These are phyloP conservation scores for Beauveria sp. DNA, from an alignment of 2,329 filamentous ascomycete species.

Conservation along the genomic window DNA sequence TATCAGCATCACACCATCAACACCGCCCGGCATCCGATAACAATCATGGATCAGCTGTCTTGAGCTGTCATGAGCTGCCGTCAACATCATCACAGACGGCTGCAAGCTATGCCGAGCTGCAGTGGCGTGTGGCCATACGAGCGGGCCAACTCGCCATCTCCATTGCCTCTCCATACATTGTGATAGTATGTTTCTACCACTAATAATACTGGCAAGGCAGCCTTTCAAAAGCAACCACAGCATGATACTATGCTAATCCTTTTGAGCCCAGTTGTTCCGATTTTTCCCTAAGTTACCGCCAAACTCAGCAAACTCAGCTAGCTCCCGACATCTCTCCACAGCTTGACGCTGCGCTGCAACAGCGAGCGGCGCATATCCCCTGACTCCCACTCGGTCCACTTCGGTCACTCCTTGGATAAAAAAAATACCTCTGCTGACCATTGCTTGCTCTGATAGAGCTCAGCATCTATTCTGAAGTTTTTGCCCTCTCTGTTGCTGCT, in stretches of 20 bases:
- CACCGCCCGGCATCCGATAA: neutral
- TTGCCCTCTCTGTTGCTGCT: neutral
- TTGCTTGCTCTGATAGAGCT: neutral
- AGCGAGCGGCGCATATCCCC: neutral
- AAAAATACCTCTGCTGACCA: neutral
- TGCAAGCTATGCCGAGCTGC: neutral
- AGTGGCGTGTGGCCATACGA: slow-evolving; percentile 3
- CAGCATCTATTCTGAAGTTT: neutral
- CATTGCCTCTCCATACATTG: neutral
- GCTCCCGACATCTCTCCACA: neutral
- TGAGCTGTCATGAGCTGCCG: neutral
- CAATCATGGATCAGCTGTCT: neutral
- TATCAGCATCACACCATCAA: neutral
- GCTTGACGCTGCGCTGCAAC: neutral
- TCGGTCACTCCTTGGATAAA: neutral
- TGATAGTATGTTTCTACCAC: too few species aligned
- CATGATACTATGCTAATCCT: too few species aligned
- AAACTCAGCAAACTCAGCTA: too few species aligned
- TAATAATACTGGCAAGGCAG: too few species aligned
- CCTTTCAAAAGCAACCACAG: too few species aligned
- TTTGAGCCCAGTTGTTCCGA: neutral
- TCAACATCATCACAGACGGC: neutral
- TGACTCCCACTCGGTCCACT: slow-evolving; percentile 9
- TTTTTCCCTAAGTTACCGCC: neutral
- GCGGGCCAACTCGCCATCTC: neutral